Conservation (phyloP, 192 early-diverging fungal species). For the Coemansia biformis region DNA sequence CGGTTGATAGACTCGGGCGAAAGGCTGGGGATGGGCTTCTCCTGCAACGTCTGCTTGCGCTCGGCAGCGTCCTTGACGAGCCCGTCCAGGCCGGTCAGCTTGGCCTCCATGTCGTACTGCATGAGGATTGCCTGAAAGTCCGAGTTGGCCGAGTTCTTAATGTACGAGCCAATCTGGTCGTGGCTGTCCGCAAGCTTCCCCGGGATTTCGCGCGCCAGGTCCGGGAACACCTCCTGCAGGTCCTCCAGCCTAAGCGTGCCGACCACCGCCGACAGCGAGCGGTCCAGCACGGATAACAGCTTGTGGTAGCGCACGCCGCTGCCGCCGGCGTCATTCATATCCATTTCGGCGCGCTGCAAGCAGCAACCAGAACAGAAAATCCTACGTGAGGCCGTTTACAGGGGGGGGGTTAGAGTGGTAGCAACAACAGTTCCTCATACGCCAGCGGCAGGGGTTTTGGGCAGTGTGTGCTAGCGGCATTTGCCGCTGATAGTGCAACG, state of each 20-base stretch:
- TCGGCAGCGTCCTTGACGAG: slow-evolving; percentile 33
- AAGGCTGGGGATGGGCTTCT: slow-evolving; percentile 18
- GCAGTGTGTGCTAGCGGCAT: too few relatives aligned
- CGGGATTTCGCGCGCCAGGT: slow-evolving; percentile 42
- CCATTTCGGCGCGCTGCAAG: background rate
- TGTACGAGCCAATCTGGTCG: slow-evolving; percentile 45
- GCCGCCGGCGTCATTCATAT: background rate
- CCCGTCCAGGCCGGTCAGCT: slow-evolving; percentile 30
- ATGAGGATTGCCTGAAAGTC: slow-evolving; percentile 49
- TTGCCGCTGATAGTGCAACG: too few relatives aligned
- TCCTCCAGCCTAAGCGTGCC: slow-evolving; percentile 40
- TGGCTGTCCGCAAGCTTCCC: slow-evolving; percentile 42
- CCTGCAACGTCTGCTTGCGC: slow-evolving; percentile 11
- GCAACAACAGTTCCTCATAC: too few relatives aligned
- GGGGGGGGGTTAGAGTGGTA: too few relatives aligned
- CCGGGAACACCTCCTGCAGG: slow-evolving; percentile 30
- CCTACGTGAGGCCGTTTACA: too few relatives aligned
- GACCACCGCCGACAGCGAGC: slow-evolving; percentile 45
- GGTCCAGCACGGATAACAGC: slow-evolving; percentile 42
- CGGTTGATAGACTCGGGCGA: slow-evolving; percentile 43
- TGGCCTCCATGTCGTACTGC: slow-evolving; percentile 46
- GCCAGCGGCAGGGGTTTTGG: too few relatives aligned
- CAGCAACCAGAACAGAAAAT: background rate
- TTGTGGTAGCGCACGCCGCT: slow-evolving; percentile 44
- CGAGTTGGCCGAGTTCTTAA: slow-evolving; percentile 43